Evolutionary conservation across 208 protist species (phyloP).

Genomic region (Leishmania major): DNA sequence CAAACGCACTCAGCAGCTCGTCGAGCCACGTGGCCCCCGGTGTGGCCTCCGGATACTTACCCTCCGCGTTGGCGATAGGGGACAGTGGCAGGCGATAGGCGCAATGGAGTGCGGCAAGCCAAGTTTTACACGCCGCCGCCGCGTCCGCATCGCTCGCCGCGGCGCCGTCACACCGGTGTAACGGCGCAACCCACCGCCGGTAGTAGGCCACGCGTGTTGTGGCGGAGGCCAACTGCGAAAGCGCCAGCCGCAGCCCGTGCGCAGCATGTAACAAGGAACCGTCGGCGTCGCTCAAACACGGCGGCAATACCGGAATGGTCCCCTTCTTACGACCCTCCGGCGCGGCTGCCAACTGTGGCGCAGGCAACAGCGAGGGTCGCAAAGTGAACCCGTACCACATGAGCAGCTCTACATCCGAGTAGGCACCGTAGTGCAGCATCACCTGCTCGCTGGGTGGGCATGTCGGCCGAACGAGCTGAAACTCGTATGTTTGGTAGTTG

Average conservation of each 20-base stretch:
- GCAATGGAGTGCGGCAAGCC: constrained; percentile 44
- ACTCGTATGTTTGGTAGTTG: constrained; percentile 55
- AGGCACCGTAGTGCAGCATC: constrained; percentile 84
- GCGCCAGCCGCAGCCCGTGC: constrained; percentile 10
- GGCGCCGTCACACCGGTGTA: background rate
- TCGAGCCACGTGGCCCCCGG: constrained; percentile 52
- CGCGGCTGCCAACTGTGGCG: constrained; percentile 1
- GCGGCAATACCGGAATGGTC: constrained; percentile 15
- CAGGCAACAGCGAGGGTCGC: constrained; percentile 58
- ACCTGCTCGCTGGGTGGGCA: constrained; percentile 57
- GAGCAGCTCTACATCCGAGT: constrained; percentile 87
- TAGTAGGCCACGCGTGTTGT: constrained; percentile 20
- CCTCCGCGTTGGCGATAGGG: constrained; percentile 64
- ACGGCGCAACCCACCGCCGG: constrained; percentile 5
- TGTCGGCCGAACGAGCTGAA: constrained; percentile 48
- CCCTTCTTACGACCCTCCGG: background rate
- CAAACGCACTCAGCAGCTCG: constrained; percentile 41
- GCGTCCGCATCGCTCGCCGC: constrained; percentile 1
- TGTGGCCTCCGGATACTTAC: constrained; percentile 42
- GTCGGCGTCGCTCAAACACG: constrained; percentile 2
- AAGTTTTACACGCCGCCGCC: constrained; percentile 38
- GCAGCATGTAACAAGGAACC: constrained; percentile 2
- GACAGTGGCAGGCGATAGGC: constrained; percentile 68
- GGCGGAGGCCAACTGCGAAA: constrained; percentile 11
- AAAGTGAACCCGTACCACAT: constrained; percentile 93